Percentiles rank a stretch among this genome's conserved stretches.
phyloP scores from a whole-genome alignment of 352 stramenopile species.

The Globisporangium orthogonon region DNA sequence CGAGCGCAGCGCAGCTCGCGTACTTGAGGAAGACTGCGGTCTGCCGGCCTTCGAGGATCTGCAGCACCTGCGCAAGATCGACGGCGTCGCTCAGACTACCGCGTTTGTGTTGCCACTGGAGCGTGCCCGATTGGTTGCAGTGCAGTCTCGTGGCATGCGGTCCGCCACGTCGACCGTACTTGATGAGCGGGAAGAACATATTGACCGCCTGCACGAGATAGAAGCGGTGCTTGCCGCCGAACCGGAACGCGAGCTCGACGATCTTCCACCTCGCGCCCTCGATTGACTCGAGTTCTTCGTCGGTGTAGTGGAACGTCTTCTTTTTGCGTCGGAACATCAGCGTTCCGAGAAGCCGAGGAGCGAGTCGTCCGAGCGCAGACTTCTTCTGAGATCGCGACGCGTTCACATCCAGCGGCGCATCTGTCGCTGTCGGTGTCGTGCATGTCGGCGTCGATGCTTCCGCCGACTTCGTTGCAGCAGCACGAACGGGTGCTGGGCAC shows the following conservation, averaged over 20 bases:
- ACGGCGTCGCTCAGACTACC: slow-evolving; percentile 60
- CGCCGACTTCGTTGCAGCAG: neutral
- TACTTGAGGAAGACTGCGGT: slow-evolving; percentile 83
- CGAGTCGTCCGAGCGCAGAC: slow-evolving; percentile 47
- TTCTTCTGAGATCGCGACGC: slow-evolving; percentile 34
- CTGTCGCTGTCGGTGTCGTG: neutral
- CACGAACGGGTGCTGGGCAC: slow-evolving; percentile 29
- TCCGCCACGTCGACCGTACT: slow-evolving; percentile 71
- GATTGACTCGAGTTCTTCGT: slow-evolving; percentile 72
- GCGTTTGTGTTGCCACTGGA: slow-evolving; percentile 87
- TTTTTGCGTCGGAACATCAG: slow-evolving; percentile 62
- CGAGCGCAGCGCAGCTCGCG: slow-evolving; percentile 25
- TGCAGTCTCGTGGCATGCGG: slow-evolving; percentile 67
- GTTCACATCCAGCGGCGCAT: slow-evolving; percentile 1
- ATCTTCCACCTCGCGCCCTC: slow-evolving; percentile 84
- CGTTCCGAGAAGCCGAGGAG: slow-evolving; percentile 48
- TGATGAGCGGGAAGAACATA: slow-evolving; percentile 78
- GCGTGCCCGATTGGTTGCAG: slow-evolving; percentile 72
- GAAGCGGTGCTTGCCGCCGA: slow-evolving; percentile 75
- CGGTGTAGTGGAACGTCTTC: slow-evolving; percentile 63
- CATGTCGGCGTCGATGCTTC: slow-evolving; percentile 8
- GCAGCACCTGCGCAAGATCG: slow-evolving; percentile 63
- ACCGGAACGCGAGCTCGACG: slow-evolving; percentile 79
- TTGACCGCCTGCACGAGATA: slow-evolving; percentile 86
- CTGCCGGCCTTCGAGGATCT: slow-evolving; percentile 59